Base-by-base conservation (phyloP, 169 alveolate species). In the Plasmodium coatneyi region DNA sequence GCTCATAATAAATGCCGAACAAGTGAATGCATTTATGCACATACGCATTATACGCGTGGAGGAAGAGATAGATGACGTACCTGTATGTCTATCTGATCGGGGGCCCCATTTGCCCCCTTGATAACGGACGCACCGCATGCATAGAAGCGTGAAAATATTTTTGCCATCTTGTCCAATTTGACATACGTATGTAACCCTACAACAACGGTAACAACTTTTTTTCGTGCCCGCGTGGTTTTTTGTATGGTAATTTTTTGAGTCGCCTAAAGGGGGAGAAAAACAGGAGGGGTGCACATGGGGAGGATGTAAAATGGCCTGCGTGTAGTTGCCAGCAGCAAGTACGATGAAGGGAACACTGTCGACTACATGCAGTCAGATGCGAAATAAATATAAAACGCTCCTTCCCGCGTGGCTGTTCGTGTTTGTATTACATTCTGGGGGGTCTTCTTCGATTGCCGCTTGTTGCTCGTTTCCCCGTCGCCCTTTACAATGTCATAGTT, bases 41-140 rank as follows among this genome's bases (percentile, higher is more conserved):
- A 36, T 19, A 43, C 36, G 66, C 54, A 16, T n/a, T 25, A 7
- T 66, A 0, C 36, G 14, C 36, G 25, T 71, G 19, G 1, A n/a
- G 19, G 28, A 56, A 28, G 34, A 19, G 22, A 19, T 12, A 25
- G n/a, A 32, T 3, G 80, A 92, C 56, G 2, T 90, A 96, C 97
- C 95, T 96, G 97, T 49, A 93, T 83, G 72, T 96, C 97, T 82
- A 96, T 92, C 19, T 95, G 93, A 90, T 96, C 97, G 39, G 96
- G 95, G 36, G 96, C 96, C 4, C 97, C 97, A 32, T 95, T 95
- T 3, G 92, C 74, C 43, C 98, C 98, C 96, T 97, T 97, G 5
- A 97, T 97, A 32, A 97, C 98, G 0, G 97, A 95, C 10, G 98
- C 97, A 36, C 98, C 98, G 34, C 98, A 96, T 5, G 98, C 97